phyloP scores from a whole-genome alignment of 2,329 filamentous ascomycete genomes.

The Aureobasidium sp. region DNA sequence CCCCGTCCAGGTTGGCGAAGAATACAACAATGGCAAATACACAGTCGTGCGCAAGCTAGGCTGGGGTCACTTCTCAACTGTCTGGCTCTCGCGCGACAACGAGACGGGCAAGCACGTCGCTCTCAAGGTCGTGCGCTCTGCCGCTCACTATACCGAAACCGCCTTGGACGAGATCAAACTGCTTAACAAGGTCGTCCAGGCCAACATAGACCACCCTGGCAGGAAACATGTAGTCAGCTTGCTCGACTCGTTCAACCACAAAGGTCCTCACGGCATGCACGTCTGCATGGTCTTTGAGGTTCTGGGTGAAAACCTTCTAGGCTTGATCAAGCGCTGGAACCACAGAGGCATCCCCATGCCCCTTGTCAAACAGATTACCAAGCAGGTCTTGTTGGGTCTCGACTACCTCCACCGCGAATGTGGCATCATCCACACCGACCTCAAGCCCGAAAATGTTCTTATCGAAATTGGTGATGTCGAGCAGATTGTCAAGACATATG shows the following conservation, averaged over 20 bases:
- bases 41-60: constrained; percentile 92
- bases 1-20: constrained; percentile 86
- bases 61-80: constrained; percentile 99
- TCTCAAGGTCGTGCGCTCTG: constrained; percentile 93
- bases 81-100: constrained; percentile 79
- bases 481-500: constrained; percentile 93
- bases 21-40: constrained; percentile 96
- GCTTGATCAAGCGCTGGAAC: constrained; percentile 97
- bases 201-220: constrained; percentile 89
- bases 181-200: constrained; percentile 90
- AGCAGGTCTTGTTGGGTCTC: constrained; percentile 89
- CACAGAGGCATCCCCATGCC: constrained; percentile 94
- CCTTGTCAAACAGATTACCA: constrained; percentile 96
- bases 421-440: constrained; percentile 95
- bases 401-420: constrained; percentile 97
- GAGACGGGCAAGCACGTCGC: constrained; percentile 87
- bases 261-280: constrained; percentile 90
- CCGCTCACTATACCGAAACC: constrained; percentile 97
- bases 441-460: constrained; percentile 96
- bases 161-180: constrained; percentile 98
- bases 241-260: constrained; percentile 94
- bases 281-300: constrained; percentile 99
- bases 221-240: constrained; percentile 93
- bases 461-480: constrained; percentile 99
- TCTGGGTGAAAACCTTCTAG: constrained; percentile 85